Evolutionary conservation across 1,139 yeast genomes (phyloP).

Genomic region (Kluyveromyces sp.): DNA sequence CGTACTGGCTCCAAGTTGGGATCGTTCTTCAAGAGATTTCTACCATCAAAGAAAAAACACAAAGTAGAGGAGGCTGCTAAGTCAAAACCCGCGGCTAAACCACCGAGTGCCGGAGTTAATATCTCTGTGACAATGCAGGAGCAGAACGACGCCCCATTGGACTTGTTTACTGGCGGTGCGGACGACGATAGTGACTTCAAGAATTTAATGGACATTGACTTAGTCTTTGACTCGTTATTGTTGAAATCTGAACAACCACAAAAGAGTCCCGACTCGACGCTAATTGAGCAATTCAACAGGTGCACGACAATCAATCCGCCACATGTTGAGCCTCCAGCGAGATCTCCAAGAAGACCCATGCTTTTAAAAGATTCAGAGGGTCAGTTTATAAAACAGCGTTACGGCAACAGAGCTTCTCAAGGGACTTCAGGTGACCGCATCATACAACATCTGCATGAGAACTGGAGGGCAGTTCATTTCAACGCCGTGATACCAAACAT

Average conservation of each 20-base stretch:
- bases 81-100: neutral
- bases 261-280: slow-evolving; percentile 8
- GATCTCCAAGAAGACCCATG: slow-evolving; percentile 5
- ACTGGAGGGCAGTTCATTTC: slow-evolving; percentile 23
- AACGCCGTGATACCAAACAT: slow-evolving; percentile 9
- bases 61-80: neutral
- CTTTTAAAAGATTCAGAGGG: neutral
- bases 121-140: too few relatives aligned
- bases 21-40: slow-evolving; percentile 9
- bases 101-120: too few relatives aligned
- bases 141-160: neutral
- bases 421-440: slow-evolving; percentile 6
- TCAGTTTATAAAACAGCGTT: slow-evolving; percentile 1
- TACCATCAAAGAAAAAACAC: slow-evolving; percentile 10
- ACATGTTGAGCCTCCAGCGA: neutral
- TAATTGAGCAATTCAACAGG: neutral
- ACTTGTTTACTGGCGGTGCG: neutral
- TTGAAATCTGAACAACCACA: slow-evolving; percentile 18
- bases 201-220: slow-evolving; percentile 22
- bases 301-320: neutral
- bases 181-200: slow-evolving; percentile 1
- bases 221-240: slow-evolving; percentile 24
- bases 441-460: slow-evolving; percentile 16
- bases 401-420: neutral
- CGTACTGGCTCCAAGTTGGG: slow-evolving; percentile 10